Conservation (phyloP, 257 asterid genomes). For the Ehretia macrophylla region DNA sequence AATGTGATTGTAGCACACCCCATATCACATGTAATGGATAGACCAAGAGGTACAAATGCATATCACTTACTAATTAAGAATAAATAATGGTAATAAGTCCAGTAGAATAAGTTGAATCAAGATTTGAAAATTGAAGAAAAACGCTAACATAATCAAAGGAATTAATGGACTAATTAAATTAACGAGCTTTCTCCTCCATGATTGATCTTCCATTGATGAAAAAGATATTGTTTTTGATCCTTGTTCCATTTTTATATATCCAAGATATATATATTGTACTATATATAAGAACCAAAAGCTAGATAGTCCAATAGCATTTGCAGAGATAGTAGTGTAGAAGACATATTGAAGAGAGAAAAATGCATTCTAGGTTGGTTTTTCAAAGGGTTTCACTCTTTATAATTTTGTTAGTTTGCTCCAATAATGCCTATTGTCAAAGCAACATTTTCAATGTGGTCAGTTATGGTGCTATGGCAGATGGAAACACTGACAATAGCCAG, state of each 20-base stretch:
- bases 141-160: background rate
- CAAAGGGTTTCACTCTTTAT: background rate
- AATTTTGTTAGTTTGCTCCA: background rate
- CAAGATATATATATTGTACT: background rate
- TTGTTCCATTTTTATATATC: background rate
- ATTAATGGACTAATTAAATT: background rate
- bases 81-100: no score
- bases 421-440: background rate
- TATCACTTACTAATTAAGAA: no score
- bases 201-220: background rate
- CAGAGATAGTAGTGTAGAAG: background rate
- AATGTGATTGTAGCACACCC: no score
- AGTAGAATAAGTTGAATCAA: no score
- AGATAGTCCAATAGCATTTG: background rate
- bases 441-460: background rate
- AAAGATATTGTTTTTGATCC: background rate
- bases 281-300: background rate
- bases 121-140: no score
- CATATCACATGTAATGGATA: no score
- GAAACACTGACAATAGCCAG: slow-evolving; percentile 9
- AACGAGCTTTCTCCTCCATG: background rate
- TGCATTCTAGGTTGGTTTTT: background rate
- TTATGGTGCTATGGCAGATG: slow-evolving; percentile 11
- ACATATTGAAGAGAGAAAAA: background rate
- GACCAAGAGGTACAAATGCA: no score